Percentiles rank a stretch among this genome's conserved stretches.
Evolutionary conservation across 2,329 filamentous ascomycete genomes (phyloP).

Genomic region (Penicillium sp.): DNA sequence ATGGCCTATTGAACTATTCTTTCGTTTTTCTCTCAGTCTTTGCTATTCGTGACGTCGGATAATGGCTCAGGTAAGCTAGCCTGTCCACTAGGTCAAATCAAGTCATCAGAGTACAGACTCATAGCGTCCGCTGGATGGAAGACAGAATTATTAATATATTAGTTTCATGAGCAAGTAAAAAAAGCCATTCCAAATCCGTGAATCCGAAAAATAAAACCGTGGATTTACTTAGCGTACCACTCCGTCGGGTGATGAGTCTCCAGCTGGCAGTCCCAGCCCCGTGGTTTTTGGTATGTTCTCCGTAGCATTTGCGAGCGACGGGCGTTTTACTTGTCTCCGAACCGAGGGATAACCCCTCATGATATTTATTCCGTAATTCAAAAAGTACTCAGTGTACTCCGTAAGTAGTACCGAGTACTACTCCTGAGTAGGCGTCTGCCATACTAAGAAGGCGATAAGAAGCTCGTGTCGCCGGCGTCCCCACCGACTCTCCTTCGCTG

Average conservation of each 20-base stretch:
- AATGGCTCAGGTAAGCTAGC: not conserved
- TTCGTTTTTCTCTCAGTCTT: not conserved
- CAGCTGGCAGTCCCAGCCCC: not conserved
- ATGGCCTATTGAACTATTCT: not conserved
- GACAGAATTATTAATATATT: too few species aligned
- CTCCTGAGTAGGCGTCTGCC: too few species aligned
- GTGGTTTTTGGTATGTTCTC: too few species aligned
- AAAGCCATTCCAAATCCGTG: not conserved
- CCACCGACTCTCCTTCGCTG: too few species aligned
- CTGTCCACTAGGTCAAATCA: not conserved
- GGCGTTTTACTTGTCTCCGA: not conserved
- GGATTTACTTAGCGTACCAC: conserved; percentile 13
- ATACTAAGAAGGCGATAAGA: too few species aligned
- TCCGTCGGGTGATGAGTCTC: conserved; percentile 9
- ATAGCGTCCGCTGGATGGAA: too few species aligned
- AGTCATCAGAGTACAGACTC: not conserved
- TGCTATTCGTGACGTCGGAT: too few species aligned
- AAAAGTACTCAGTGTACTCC: too few species aligned
- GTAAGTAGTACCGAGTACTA: too few species aligned
- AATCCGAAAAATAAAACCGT: not conserved
- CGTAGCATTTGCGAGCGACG: too few species aligned
- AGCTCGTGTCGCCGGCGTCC: too few species aligned
- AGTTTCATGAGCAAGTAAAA: not conserved
- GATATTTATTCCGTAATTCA: not conserved
- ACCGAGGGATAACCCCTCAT: not conserved